Evolutionary conservation across 768 basidiomycete genomes (phyloP).

Genomic region (Boletus vermiculosoides): DNA sequence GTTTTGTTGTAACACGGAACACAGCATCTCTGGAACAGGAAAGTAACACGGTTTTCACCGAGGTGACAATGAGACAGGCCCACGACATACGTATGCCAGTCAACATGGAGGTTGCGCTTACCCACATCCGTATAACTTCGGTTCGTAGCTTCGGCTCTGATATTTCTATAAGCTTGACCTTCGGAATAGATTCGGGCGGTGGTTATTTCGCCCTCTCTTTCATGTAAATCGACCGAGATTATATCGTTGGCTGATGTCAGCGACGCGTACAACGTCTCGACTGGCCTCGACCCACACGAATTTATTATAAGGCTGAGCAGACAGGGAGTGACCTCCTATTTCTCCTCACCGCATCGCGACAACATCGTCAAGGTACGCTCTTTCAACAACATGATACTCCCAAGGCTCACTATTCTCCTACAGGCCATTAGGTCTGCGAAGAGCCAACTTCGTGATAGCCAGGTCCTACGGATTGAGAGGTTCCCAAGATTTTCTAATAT

Average conservation of each 20-base stretch:
- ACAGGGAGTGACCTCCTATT: slow-evolving; percentile 72
- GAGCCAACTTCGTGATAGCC: slow-evolving; percentile 58
- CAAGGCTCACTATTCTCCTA: background rate
- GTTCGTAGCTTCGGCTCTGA: slow-evolving; percentile 40
- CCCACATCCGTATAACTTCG: slow-evolving; percentile 76
- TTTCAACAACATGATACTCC: background rate
- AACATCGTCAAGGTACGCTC: slow-evolving; percentile 64
- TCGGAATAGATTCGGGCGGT: slow-evolving; percentile 60
- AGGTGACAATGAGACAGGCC: slow-evolving; percentile 65
- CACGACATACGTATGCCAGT: slow-evolving; percentile 73
- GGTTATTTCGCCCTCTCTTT: slow-evolving; percentile 62
- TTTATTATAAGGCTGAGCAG: slow-evolving; percentile 77
- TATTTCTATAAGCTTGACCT: slow-evolving; percentile 3
- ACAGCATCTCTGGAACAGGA: slow-evolving; percentile 67
- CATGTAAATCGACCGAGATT: slow-evolving; percentile 80
- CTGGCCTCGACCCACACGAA: slow-evolving; percentile 72
- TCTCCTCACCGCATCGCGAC: slow-evolving; percentile 69
- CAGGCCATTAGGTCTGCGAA: slow-evolving; percentile 79
- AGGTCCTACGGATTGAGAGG: slow-evolving; percentile 53
- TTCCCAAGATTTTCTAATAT: slow-evolving; percentile 81
- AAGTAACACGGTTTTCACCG: slow-evolving; percentile 47
- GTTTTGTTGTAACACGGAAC: slow-evolving; percentile 11
- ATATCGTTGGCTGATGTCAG: slow-evolving; percentile 78
- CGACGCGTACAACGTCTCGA: slow-evolving; percentile 81
- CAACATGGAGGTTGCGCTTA: slow-evolving; percentile 58